Base-by-base conservation (phyloP, 768 basidiomycete species). In the Rhizopogon roseolus region DNA sequence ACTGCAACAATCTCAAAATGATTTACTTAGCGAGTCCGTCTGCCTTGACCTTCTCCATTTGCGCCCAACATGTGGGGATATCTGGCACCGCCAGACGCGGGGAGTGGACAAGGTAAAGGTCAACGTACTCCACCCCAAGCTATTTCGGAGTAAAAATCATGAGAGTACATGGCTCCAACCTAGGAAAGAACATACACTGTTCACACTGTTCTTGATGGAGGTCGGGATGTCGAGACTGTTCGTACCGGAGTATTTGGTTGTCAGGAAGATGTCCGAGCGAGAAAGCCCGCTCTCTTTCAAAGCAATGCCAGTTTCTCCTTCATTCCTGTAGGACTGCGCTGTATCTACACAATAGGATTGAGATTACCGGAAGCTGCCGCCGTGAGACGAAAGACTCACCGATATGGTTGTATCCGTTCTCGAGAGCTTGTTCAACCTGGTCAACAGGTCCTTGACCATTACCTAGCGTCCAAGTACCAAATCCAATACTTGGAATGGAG, bases 401-500 rank as follows among this genome's bases (percentile, higher is more conserved):
- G 52, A 86, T 66, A 61, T 86, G 84, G 44, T 68, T 69, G 71
- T 85, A 84, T 1, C 85, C 85, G 3, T 80, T 73, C 1, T 74
- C 74, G 41, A 87, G 67, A 5, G 84, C 85, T 62, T 84, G 81
- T 59, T 82, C 82, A 28, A 86, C 80, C 59, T 79, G 75, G 61
- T 76, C 73, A 17, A 72, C 73, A 3, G 79, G 66, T 17, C 67
- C 70, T 53, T 79, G 75, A 1, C 83, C 82, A 41, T 79, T 78
- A 6, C 81, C 81, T 11, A 84, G 60, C 42, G 73, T 80, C 81
- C 82, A 85, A 4, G 85, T 85, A 19, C 85, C 85, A 60, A 82
- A 84, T 57, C 75, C 84, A 52, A 86, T 71, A 54, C 75, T 66
- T 19, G 78, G 70, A 67, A 66, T 73, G 34, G 59, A 62, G 46